Conservation (phyloP, 1,284 basidiomycete genomes). For the Gomphus bonarii region DNA sequence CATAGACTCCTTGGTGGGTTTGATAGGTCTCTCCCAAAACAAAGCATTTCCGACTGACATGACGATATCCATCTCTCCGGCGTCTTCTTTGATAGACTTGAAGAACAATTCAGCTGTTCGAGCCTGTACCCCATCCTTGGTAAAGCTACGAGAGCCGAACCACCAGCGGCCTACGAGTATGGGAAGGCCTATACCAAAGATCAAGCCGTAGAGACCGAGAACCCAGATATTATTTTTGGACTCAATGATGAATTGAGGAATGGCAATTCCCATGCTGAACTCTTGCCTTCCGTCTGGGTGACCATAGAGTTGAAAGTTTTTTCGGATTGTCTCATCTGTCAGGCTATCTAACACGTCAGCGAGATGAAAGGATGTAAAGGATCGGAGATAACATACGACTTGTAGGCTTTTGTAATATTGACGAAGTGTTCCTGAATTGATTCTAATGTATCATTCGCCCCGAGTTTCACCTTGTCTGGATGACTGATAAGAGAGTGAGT, state of each 20-base stretch:
- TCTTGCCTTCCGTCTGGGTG: conserved; percentile 97
- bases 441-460: conserved; percentile 80
- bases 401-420: conserved; percentile 96
- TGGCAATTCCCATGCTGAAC: conserved; percentile 90
- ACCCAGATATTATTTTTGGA: conserved; percentile 89
- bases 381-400: conserved; percentile 50
- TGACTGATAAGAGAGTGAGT: conserved; percentile 45
- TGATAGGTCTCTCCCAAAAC: conserved; percentile 41
- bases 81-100: conserved; percentile 76
- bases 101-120: conserved; percentile 86
- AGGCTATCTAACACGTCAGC: conserved; percentile 37
- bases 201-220: conserved; percentile 75
- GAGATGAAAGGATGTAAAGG: not conserved
- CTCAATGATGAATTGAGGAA: conserved; percentile 92
- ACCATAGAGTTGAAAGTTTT: conserved; percentile 87
- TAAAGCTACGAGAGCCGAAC: conserved; percentile 87
- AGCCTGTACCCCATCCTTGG: conserved; percentile 87
- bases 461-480: conserved; percentile 90
- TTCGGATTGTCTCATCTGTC: conserved; percentile 88
- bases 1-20: conserved; percentile 22
- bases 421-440: conserved; percentile 87
- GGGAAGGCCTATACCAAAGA: conserved; percentile 85
- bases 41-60: conserved; percentile 67
- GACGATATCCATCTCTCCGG: conserved; percentile 66
- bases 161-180: conserved; percentile 93